Percentiles rank a stretch among this genome's conserved stretches.
Evolutionary conservation across 2,329 filamentous ascomycete genomes (phyloP).

Genomic region (Alternaria ventricosa): DNA sequence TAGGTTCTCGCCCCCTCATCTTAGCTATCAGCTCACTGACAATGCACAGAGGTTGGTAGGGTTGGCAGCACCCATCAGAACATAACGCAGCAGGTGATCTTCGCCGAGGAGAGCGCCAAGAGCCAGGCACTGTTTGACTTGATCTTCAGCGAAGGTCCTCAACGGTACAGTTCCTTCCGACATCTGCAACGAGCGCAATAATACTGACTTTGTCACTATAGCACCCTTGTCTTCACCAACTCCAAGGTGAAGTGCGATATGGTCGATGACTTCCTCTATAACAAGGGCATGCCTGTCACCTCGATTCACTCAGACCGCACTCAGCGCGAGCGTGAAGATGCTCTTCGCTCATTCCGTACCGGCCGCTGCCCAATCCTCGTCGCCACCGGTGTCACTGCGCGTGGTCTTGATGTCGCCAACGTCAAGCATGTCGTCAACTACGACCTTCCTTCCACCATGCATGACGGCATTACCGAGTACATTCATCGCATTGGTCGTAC

Average conservation of each 20-base stretch:
- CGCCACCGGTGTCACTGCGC: constrained; percentile 83
- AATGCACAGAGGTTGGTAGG: constrained; percentile 70
- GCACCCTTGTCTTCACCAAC: constrained; percentile 89
- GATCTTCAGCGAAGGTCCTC: constrained; percentile 71
- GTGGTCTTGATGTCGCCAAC: constrained; percentile 86
- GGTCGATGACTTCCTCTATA: constrained; percentile 87
- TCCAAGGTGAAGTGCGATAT: constrained; percentile 78
- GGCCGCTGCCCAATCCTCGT: constrained; percentile 81
- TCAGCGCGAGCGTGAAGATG: constrained; percentile 89
- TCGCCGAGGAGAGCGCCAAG: constrained; percentile 71
- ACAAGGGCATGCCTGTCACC: constrained; percentile 77
- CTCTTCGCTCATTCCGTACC: constrained; percentile 81
- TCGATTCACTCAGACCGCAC: constrained; percentile 89
- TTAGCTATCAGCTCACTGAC: background rate
- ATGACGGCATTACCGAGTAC: constrained; percentile 94
- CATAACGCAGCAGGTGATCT: constrained; percentile 78
- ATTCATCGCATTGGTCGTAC: constrained; percentile 95
- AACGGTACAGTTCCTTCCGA: constrained; percentile 55
- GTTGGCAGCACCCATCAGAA: constrained; percentile 83
- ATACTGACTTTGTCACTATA: background rate
- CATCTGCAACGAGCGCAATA: background rate
- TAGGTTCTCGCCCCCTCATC: accelerated
- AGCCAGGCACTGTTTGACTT: constrained; percentile 74
- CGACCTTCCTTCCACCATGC: constrained; percentile 74
- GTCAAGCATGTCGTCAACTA: constrained; percentile 94